Percentiles rank a stretch among this genome's conserved stretches.
Evolutionary conservation across 106 monocot genomes (phyloP).

Genomic region (Dactylorhiza incarnata): DNA sequence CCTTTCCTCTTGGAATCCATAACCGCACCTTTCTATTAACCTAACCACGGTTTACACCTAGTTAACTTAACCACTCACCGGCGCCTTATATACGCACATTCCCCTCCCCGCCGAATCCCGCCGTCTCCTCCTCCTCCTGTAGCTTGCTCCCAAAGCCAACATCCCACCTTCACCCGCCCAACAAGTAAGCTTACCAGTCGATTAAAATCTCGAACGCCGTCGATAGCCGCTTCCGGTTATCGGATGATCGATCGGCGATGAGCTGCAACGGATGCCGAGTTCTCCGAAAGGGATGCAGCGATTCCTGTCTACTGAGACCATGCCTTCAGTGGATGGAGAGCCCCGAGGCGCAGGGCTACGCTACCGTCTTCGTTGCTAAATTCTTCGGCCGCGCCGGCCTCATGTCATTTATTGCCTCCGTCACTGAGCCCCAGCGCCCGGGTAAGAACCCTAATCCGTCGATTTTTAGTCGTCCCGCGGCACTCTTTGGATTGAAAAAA

Average conservation of each 20-base stretch:
- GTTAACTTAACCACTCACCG: not conserved
- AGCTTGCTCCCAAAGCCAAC: no score
- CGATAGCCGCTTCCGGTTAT: not conserved
- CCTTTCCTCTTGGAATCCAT: conserved; percentile 36
- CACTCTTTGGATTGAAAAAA: no score
- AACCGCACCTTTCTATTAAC: not conserved
- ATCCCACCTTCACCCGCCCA: not conserved
- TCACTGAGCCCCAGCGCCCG: conserved; percentile 33
- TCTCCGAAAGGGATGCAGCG: conserved; percentile 58
- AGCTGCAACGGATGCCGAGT: conserved; percentile 65
- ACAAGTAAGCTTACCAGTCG: not conserved
- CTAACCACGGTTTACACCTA: not conserved
- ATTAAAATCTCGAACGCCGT: not conserved
- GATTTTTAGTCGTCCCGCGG: not conserved
- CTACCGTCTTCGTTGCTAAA: conserved; percentile 62
- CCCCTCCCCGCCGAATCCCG: conserved; percentile 3
- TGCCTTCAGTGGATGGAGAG: conserved; percentile 49
- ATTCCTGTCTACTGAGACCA: conserved; percentile 34
- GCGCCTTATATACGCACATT: conserved; percentile 17
- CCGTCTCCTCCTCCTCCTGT: not conserved
- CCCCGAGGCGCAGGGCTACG: conserved; percentile 47
- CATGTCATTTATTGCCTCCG: conserved; percentile 35
- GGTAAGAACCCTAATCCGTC: conserved; percentile 8
- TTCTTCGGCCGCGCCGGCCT: conserved; percentile 58
- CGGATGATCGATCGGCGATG: conserved; percentile 17